Evolutionary conservation across 140 eudicot genomes (phyloP).

Genomic region (Senecio squalidus): DNA sequence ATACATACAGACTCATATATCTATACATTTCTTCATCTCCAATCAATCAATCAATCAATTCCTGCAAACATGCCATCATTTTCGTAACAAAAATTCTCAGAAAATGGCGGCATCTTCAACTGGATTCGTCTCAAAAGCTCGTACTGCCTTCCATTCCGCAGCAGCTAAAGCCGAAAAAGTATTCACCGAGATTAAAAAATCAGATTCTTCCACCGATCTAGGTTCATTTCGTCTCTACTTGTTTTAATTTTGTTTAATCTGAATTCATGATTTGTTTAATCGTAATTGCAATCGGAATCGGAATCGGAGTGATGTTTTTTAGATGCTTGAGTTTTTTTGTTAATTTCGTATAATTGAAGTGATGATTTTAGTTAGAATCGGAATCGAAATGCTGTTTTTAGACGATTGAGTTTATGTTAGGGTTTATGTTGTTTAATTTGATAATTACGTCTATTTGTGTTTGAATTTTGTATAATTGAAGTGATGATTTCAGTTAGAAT

Average conservation of each 20-base stretch:
- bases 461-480: too few relatives aligned
- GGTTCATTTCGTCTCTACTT: constrained; percentile 18
- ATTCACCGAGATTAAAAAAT: constrained; percentile 75
- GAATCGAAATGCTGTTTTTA: too few relatives aligned
- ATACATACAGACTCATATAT: too few relatives aligned
- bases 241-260: not conserved
- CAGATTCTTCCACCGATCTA: constrained; percentile 65
- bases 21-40: too few relatives aligned
- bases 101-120: constrained; percentile 74
- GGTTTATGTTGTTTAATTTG: too few relatives aligned
- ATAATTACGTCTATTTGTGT: too few relatives aligned
- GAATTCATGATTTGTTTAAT: not conserved
- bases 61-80: constrained; percentile 43
- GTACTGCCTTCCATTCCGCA: constrained; percentile 92
- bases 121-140: constrained; percentile 70
- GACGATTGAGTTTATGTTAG: too few relatives aligned
- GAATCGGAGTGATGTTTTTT: not conserved
- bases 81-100: constrained; percentile 13
- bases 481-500: not conserved
- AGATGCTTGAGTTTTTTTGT: too few relatives aligned
- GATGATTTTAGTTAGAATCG: too few relatives aligned
- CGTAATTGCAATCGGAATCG: not conserved
- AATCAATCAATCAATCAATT: not conserved
- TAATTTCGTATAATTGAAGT: too few relatives aligned
- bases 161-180: constrained; percentile 97